Conservation (phyloP, 305 asterid genomes). For the Plantago coronopus region DNA sequence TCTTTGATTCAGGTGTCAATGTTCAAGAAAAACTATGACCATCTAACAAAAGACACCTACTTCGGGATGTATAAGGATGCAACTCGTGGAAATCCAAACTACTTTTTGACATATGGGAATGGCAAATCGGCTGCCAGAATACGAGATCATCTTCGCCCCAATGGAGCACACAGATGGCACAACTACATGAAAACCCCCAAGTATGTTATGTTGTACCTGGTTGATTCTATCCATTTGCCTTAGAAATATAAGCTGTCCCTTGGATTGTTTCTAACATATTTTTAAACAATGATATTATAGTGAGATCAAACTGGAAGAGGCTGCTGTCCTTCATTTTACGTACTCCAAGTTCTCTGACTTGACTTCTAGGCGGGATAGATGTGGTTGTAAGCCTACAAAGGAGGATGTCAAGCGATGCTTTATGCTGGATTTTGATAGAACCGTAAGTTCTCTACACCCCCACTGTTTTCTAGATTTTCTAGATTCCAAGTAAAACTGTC, state of each 20-base stretch:
- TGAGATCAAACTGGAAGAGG: slow-evolving; percentile 80
- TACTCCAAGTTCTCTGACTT: slow-evolving; percentile 83
- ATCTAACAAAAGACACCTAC: slow-evolving; percentile 76
- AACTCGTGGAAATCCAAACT: slow-evolving; percentile 92
- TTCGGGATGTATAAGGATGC: slow-evolving; percentile 89
- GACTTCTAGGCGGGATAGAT: slow-evolving; percentile 93
- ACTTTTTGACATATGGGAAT: slow-evolving; percentile 92
- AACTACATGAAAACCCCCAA: slow-evolving; percentile 89
- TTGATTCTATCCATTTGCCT: slow-evolving; percentile 8
- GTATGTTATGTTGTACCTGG: slow-evolving; percentile 36
- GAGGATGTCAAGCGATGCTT: slow-evolving; percentile 91
- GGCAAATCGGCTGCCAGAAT: slow-evolving; percentile 92
- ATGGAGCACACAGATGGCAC: slow-evolving; percentile 99
- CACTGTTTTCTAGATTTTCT: slow-evolving; percentile 16
- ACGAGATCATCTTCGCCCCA: slow-evolving; percentile 92
- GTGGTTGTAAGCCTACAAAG: slow-evolving; percentile 94
- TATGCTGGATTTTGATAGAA: slow-evolving; percentile 90
- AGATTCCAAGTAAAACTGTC: not conserved
- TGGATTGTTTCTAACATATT: slow-evolving; percentile 15
- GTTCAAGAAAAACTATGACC: slow-evolving; percentile 97
- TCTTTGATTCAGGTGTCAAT: slow-evolving; percentile 59
- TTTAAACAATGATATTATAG: slow-evolving; percentile 38
- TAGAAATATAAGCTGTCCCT: slow-evolving; percentile 14
- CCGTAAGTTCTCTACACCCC: slow-evolving; percentile 49
- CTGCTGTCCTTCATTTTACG: slow-evolving; percentile 89